These are phyloP conservation scores for Suhomyces faveliae DNA, from an alignment of 805 yeast species.

Conservation along the genomic window DNA sequence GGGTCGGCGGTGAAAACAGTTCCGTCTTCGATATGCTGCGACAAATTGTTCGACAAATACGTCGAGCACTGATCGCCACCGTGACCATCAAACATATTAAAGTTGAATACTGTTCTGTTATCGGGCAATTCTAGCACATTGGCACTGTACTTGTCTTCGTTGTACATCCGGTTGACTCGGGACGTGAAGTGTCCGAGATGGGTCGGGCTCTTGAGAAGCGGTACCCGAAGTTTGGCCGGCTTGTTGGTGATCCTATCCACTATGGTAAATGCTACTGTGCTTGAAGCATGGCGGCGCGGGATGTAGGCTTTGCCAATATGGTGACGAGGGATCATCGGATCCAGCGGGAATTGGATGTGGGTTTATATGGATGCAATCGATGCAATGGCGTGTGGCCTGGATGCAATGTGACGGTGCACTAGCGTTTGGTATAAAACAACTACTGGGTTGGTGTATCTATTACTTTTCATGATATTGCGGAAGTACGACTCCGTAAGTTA, in stretches of 20 bases:
- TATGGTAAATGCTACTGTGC: conserved; percentile 29
- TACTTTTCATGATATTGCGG: too few species aligned
- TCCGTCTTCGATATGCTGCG: conserved; percentile 51
- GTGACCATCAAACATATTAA: conserved; percentile 89
- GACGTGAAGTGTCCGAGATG: conserved; percentile 78
- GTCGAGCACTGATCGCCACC: conserved; percentile 80
- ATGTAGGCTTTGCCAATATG: not conserved
- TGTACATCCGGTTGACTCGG: conserved; percentile 70
- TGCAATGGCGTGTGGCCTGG: too few species aligned
- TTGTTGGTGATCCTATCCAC: conserved; percentile 17
- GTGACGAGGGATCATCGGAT: not conserved
- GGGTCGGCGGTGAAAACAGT: conserved; percentile 19
- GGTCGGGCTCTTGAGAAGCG: conserved; percentile 62
- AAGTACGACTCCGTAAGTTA: not conserved
- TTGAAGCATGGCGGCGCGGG: conserved; percentile 13
- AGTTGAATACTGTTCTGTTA: conserved; percentile 47
- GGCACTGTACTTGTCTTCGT: conserved; percentile 80
- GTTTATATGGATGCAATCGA: too few species aligned
- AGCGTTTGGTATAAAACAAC: too few species aligned
- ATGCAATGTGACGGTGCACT: too few species aligned
- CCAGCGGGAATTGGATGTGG: too few species aligned
- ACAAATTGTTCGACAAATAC: conserved; percentile 53
- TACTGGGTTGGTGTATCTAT: too few species aligned
- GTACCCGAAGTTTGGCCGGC: conserved; percentile 45
- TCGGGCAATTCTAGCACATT: conserved; percentile 46